phyloP scores from a whole-genome alignment of 2,329 filamentous ascomycete genomes.

The Sclerotinia glacialis region DNA sequence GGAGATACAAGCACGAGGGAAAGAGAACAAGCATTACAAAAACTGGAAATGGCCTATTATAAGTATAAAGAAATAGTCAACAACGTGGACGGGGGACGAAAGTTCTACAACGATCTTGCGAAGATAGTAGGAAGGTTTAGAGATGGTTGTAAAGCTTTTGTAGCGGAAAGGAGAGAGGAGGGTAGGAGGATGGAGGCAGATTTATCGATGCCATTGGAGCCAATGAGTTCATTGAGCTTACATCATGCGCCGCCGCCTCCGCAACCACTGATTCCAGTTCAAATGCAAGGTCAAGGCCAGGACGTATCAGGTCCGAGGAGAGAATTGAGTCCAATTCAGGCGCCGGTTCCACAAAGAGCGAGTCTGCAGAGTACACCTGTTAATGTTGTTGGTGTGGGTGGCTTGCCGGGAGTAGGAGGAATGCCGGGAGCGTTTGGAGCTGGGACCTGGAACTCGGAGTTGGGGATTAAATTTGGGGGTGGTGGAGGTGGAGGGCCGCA shows the following conservation, averaged over 20 bases:
- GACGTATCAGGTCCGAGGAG: background rate
- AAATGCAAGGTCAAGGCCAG: background rate
- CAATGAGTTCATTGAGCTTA: constrained; percentile 18
- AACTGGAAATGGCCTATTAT: constrained; percentile 84
- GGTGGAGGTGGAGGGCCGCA: constrained; percentile 20
- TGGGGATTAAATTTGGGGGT: constrained; percentile 74
- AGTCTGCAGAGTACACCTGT: constrained; percentile 42
- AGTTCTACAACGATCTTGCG: constrained; percentile 95
- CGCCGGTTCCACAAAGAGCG: constrained; percentile 22
- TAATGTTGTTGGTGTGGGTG: background rate
- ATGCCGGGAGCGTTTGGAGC: background rate
- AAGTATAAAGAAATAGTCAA: constrained; percentile 95
- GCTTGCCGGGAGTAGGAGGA: background rate
- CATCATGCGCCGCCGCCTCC: constrained; percentile 37
- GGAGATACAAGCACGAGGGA: constrained; percentile 62
- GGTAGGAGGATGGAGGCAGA: constrained; percentile 68
- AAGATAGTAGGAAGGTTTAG: constrained; percentile 83
- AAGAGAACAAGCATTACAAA: constrained; percentile 82
- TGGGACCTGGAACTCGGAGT: constrained; percentile 72
- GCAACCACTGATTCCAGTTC: constrained; percentile 32
- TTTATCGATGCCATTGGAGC: constrained; percentile 16
- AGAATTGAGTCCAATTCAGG: constrained; percentile 15
- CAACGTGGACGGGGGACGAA: constrained; percentile 85
- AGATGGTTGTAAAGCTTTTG: constrained; percentile 76
- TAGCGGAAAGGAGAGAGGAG: constrained; percentile 75